Conservation (phyloP, 2,329 filamentous ascomycete genomes). For the Fusarium fracticaudum region DNA sequence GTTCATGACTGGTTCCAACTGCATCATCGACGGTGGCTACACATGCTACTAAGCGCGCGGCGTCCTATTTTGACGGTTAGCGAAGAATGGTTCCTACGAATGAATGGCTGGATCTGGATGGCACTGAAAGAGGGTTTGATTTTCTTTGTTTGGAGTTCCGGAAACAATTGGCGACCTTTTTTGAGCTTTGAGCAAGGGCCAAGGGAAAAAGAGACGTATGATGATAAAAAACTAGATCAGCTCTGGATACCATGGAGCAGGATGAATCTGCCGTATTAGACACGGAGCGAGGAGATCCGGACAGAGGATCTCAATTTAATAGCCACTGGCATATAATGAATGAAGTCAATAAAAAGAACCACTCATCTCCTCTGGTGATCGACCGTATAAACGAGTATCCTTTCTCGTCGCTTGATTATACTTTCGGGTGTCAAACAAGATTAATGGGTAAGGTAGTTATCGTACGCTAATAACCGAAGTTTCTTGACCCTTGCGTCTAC, state of each 20-base stretch:
- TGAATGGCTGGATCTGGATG: background rate
- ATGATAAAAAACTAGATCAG: constrained; percentile 33
- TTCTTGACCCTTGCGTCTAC: background rate
- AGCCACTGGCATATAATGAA: constrained; percentile 14
- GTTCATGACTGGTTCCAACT: constrained; percentile 83
- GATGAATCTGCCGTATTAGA: constrained; percentile 18
- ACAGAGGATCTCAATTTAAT: constrained; percentile 30
- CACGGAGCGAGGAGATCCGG: constrained; percentile 13
- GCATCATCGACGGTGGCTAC: constrained; percentile 77
- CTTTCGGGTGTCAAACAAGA: constrained; percentile 2
- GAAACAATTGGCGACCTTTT: constrained; percentile 14
- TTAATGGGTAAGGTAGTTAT: background rate
- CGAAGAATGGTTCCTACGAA: background rate
- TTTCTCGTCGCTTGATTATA: background rate
- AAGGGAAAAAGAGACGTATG: constrained; percentile 15
- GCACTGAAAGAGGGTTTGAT: constrained; percentile 4
- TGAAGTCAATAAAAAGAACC: background rate
- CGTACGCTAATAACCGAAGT: constrained; percentile 2
- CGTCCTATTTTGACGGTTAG: background rate
- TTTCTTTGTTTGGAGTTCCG: constrained; percentile 37
- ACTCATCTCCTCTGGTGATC: background rate
- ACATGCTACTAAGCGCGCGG: constrained; percentile 63
- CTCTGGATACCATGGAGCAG: constrained; percentile 33
- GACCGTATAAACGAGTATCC: background rate
- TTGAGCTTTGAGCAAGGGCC: background rate